These are phyloP conservation scores for Sugiyamaella boreocaroliniensis DNA, from an alignment of 805 yeast species.

Conservation along the genomic window DNA sequence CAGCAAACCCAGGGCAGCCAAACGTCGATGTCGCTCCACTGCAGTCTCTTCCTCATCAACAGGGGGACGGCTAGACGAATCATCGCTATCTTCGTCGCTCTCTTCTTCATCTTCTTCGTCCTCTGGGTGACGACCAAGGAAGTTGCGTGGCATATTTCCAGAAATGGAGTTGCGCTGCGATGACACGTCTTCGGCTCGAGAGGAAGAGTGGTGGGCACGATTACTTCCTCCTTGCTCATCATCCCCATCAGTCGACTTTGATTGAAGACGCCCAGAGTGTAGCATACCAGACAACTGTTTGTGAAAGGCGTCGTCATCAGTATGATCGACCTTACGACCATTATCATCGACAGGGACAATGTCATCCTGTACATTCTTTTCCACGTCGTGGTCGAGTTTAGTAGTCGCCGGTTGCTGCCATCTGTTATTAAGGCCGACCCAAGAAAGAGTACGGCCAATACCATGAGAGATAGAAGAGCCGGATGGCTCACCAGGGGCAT, in stretches of 20 bases:
- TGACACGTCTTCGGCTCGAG: neutral
- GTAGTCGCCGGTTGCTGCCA: neutral
- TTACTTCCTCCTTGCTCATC: neutral
- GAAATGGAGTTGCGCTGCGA: neutral
- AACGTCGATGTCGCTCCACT: conserved; percentile 57
- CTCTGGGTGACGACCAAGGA: conserved; percentile 20
- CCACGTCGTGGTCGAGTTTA: conserved; percentile 18
- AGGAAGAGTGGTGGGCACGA: neutral
- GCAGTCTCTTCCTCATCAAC: conserved; percentile 44
- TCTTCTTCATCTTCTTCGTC: conserved; percentile 16
- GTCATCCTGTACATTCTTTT: conserved; percentile 23
- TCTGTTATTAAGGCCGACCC: conserved; percentile 44
- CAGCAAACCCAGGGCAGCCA: conserved; percentile 35
- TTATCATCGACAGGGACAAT: conserved; percentile 21
- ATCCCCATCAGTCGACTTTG: neutral
- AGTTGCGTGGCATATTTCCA: conserved; percentile 10
- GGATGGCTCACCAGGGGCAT: conserved; percentile 8
- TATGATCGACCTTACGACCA: conserved; percentile 12
- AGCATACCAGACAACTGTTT: conserved; percentile 13
- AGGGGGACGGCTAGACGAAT: neutral
- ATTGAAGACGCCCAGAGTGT: conserved; percentile 4
- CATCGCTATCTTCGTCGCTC: conserved; percentile 29
- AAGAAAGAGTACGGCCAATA: conserved; percentile 42
- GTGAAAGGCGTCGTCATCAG: conserved; percentile 21
- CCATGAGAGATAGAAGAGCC: conserved; percentile 5